Evolutionary conservation across 108 stramenopile genomes (phyloP).

Genomic region (Phaeodactylum tricornutum): DNA sequence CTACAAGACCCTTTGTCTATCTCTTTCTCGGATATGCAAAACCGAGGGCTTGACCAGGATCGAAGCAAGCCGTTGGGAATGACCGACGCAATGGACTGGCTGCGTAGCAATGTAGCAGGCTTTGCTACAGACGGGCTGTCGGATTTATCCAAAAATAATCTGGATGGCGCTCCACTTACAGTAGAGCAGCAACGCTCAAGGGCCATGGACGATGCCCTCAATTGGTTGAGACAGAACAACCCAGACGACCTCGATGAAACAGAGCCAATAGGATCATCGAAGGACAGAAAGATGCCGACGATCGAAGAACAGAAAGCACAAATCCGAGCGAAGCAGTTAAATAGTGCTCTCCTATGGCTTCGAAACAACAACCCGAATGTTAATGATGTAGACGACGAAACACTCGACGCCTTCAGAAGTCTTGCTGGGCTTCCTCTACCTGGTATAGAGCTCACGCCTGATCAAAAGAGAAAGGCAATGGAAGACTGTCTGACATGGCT

Average conservation of each 20-base stretch:
- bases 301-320: conserved; percentile 4
- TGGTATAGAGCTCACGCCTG: neutral
- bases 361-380: conserved; percentile 12
- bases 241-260: conserved; percentile 3
- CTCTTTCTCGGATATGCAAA: neutral
- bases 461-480: conserved; percentile 1
- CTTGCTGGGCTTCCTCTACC: conserved; percentile 8
- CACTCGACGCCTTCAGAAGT: conserved; percentile 3
- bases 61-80: conserved; percentile 14
- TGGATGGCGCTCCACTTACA: too few relatives aligned
- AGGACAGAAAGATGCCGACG: neutral
- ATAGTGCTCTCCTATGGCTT: conserved; percentile 5
- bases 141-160: too few relatives aligned
- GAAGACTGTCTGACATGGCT: conserved; percentile 16
- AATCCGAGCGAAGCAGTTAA: too few relatives aligned
- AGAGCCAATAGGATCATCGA: neutral
- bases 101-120: conserved; percentile 28
- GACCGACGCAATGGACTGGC: conserved; percentile 29
- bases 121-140: too few relatives aligned
- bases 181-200: too few relatives aligned
- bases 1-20: neutral
- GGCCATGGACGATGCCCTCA: conserved; percentile 13
- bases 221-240: conserved; percentile 20
- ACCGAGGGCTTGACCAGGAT: conserved; percentile 10
- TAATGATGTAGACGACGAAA: conserved; percentile 8